Evolutionary conservation across 1,139 yeast genomes (phyloP).

Genomic region (Geotrichum fermentans): DNA sequence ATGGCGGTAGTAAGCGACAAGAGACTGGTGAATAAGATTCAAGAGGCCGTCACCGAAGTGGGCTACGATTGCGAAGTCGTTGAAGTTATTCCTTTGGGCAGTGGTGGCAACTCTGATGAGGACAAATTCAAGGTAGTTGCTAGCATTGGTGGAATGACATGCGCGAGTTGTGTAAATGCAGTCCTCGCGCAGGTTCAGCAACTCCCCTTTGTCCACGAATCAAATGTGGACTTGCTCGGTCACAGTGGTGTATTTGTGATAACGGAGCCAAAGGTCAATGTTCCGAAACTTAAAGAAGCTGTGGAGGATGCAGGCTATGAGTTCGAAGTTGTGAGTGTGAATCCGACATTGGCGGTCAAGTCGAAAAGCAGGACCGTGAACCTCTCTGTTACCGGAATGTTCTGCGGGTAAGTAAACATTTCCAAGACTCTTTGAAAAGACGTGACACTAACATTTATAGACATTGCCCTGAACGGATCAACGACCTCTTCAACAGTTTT

Average conservation of each 20-base stretch:
- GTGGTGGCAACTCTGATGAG: conserved; percentile 11
- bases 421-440: too few relatives aligned
- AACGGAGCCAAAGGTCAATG: conserved; percentile 28
- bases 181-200: conserved; percentile 48
- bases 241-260: conserved; percentile 59
- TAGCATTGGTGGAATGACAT: conserved; percentile 67
- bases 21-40: conserved; percentile 48
- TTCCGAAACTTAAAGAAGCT: conserved; percentile 44
- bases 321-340: conserved; percentile 38
- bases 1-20: conserved; percentile 41
- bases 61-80: conserved; percentile 57
- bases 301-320: conserved; percentile 68
- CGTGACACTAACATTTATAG: conserved; percentile 24
- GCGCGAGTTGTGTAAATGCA: conserved; percentile 64
- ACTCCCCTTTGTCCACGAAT: conserved; percentile 51
- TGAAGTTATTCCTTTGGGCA: conserved; percentile 55
- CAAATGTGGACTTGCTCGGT: conserved; percentile 53
- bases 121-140: conserved; percentile 48
- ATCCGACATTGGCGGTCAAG: conserved; percentile 21
- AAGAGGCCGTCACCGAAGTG: conserved; percentile 45
- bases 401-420: conserved; percentile 42
- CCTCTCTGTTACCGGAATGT: conserved; percentile 62
- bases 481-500: conserved; percentile 46
- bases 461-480: conserved; percentile 60
- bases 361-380: conserved; percentile 49